phyloP scores from a whole-genome alignment of 305 asterid species.

The Solanum hybrid region DNA sequence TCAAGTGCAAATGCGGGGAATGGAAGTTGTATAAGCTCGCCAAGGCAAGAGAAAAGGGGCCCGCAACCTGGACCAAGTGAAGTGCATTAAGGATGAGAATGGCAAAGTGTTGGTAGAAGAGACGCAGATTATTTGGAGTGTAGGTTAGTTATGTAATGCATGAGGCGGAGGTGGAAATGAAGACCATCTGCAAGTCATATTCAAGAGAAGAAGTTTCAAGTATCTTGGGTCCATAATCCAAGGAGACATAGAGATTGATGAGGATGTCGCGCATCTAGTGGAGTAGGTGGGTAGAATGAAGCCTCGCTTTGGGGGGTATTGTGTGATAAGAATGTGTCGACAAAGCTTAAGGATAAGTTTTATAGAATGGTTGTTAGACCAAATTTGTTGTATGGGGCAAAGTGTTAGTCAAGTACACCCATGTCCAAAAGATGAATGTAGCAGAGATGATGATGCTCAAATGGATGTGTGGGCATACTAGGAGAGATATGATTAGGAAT shows the following conservation, averaged over 20 bases:
- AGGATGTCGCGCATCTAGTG: neutral
- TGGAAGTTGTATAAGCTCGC: neutral
- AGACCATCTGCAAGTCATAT: neutral
- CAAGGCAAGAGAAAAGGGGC: neutral
- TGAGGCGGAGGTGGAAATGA: neutral
- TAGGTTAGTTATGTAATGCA: neutral
- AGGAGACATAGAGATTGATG: neutral
- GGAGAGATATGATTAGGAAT: neutral
- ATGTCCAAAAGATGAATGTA: neutral
- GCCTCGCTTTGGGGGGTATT: neutral
- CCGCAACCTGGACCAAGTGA: neutral
- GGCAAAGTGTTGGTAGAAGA: neutral
- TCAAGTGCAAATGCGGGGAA: neutral
- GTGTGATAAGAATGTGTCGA: neutral
- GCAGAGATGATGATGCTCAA: neutral
- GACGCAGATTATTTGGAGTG: neutral
- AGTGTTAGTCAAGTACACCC: neutral
- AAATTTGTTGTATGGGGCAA: neutral
- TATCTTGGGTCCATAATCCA: neutral
- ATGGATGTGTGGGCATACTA: neutral
- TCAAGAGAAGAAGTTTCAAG: neutral
- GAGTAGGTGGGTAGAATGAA: neutral
- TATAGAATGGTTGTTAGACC: neutral
- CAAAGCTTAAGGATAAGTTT: neutral
- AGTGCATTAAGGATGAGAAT: neutral